Evolutionary conservation across 2,329 filamentous ascomycete species (phyloP).

Genomic region (Penicillium sp.): DNA sequence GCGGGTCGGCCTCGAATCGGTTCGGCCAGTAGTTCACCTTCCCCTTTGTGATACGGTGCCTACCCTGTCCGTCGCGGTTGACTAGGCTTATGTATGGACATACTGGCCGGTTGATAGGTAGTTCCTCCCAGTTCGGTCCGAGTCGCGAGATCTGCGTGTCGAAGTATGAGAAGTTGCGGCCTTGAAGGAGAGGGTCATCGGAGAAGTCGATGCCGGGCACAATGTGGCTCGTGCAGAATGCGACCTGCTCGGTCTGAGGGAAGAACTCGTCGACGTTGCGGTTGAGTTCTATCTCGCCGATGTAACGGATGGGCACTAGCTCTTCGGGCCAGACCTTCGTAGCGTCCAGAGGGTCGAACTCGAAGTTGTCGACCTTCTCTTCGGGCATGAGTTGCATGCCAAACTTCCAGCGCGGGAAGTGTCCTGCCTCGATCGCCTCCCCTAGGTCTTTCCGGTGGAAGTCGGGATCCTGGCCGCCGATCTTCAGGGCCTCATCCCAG

Average conservation of each 20-base stretch:
- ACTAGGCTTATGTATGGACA: constrained; percentile 68
- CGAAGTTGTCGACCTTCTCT: constrained; percentile 63
- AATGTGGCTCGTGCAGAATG: constrained; percentile 72
- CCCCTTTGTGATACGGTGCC: constrained; percentile 65
- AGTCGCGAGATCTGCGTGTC: constrained; percentile 55
- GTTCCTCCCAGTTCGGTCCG: constrained; percentile 65
- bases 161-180: constrained; percentile 57
- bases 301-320: constrained; percentile 62
- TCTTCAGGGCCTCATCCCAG: constrained; percentile 64
- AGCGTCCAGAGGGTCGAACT: constrained; percentile 76
- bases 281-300: constrained; percentile 72
- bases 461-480: constrained; percentile 66
- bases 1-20: constrained; percentile 55
- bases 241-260: constrained; percentile 70
- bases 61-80: constrained; percentile 63
- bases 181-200: constrained; percentile 65
- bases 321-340: constrained; percentile 84
- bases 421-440: constrained; percentile 63
- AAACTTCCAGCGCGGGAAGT: constrained; percentile 69
- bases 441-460: constrained; percentile 71
- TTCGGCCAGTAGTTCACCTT: constrained; percentile 75
- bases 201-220: constrained; percentile 71
- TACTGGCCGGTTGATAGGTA: constrained; percentile 67
- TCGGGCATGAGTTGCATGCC: constrained; percentile 72
- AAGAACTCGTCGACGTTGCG: constrained; percentile 74